Evolutionary conservation across 208 protist species (phyloP), one percentile per base, ranked within the genome.

Genomic region (Trypanosoma cruzi): DNA sequence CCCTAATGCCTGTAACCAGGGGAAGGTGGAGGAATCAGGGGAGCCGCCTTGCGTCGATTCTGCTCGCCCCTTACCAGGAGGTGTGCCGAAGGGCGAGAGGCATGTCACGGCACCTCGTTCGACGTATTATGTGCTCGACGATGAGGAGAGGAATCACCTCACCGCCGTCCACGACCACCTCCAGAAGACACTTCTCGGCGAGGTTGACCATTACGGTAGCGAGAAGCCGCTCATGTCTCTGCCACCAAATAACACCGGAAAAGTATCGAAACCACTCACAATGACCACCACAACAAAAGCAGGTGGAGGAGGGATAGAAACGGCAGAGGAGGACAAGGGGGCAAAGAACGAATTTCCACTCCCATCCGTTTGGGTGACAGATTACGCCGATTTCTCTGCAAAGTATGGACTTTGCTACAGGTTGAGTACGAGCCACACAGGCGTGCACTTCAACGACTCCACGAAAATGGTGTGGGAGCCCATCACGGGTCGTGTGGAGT

Each of bases 391-490:
- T 80, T 99, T 99, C 82, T 95, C 91, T 16, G 78, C 82, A 58
- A 99, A 99, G 85, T 99, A 99, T 84, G 99, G 99, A 32, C 64
- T 99, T 22, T 94, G 90, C 40, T 99, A 99, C 84, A 52, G 88
- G 40, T 85, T 99, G 22, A 95, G 71, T 74, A 97, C 95, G 75
- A 94, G 96, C 16, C 83, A 89, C 37, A 88, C 96, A 60, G 99
- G 99, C 20, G 98, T 93, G n/a, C 89, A 97, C 79, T 99, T 99
- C 84, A 99, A 99, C 84, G 98, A 99, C 85, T 80, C 75, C 22
- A 99, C 96, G 10, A 98, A 98, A 76, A 98, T 99, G 48, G 81
- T 98, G 31, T 94, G 96, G 80, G 79, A 93, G 73, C 68, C 83
- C 29, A 82, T 85, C 37, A 84, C 74, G 46, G 82, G 77, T 42